Percentiles rank a stretch among this genome's conserved stretches.
These are phyloP conservation scores for Cystofilobasidium macerans DNA, from an alignment of 768 basidiomycete species.

Conservation along the genomic window DNA sequence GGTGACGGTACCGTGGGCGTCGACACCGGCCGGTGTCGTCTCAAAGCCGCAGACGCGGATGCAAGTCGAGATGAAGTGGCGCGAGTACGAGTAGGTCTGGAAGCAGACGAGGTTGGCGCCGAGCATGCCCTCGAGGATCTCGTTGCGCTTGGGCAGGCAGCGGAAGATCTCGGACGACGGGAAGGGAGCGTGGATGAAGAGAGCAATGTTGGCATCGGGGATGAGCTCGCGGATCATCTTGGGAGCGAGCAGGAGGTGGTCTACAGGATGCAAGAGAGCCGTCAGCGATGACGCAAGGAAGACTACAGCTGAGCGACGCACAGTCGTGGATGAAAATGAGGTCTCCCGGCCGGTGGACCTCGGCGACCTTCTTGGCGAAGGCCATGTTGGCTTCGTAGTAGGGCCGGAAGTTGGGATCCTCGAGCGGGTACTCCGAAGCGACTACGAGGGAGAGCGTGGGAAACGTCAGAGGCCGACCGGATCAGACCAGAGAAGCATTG, in stretches of 20 bases:
- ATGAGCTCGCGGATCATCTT: constrained; percentile 64
- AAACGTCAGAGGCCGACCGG: background rate
- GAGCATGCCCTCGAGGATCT: constrained; percentile 95
- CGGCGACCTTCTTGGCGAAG: constrained; percentile 69
- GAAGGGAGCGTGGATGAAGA: constrained; percentile 98
- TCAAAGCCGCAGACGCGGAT: constrained; percentile 95
- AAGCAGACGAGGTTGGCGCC: constrained; percentile 93
- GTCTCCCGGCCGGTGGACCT: constrained; percentile 77
- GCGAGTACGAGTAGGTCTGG: constrained; percentile 90
- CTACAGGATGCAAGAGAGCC: background rate
- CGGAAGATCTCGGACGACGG: constrained; percentile 93
- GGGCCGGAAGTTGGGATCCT: constrained; percentile 59
- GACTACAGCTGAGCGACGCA: background rate
- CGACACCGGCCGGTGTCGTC: constrained; percentile 57
- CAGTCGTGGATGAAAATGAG: constrained; percentile 70
- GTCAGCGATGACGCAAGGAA: background rate
- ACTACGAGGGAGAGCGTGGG: constrained; percentile 39
- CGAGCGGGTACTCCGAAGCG: constrained; percentile 73
- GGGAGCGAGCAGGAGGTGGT: constrained; percentile 86
- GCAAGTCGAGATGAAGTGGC: constrained; percentile 89
- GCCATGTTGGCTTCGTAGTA: constrained; percentile 74
- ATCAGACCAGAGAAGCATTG: background rate
- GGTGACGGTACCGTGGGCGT: constrained; percentile 74
- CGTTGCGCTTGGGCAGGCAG: constrained; percentile 75
- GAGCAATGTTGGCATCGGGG: constrained; percentile 60